phyloP scores from a whole-genome alignment of 129 eudicot species.

The Helianthus tuberosus region DNA sequence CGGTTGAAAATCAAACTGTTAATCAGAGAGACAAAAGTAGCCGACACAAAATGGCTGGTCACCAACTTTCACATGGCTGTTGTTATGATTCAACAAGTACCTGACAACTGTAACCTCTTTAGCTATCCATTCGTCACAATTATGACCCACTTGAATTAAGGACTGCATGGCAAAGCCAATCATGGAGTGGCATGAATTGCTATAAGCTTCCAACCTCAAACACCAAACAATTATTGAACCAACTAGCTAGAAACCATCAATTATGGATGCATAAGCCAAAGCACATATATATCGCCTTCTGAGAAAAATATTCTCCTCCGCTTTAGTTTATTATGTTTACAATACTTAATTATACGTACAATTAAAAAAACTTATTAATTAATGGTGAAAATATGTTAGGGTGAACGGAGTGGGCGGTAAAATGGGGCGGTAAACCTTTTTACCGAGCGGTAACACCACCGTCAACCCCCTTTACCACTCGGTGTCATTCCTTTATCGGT shows the following conservation, averaged over 20 bases:
- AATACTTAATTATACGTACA: too few species aligned
- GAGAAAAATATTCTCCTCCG: too few species aligned
- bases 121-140: not conserved
- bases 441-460: too few species aligned
- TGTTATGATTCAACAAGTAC: too few species aligned
- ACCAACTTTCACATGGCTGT: not conserved
- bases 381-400: too few species aligned
- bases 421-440: too few species aligned
- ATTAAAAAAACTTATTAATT: too few species aligned
- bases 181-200: not conserved
- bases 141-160: constrained; percentile 3
- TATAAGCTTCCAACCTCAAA: constrained; percentile 3
- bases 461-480: too few species aligned
- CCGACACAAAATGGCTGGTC: not conserved
- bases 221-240: constrained; percentile 3
- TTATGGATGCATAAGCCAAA: not conserved
- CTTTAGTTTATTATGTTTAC: too few species aligned
- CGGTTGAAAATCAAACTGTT: not conserved
- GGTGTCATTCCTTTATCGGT: too few species aligned
- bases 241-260: not conserved
- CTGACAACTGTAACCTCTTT: not conserved
- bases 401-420: too few species aligned
- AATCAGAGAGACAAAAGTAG: not conserved
- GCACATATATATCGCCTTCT: not conserved
- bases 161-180: constrained; percentile 1